These are phyloP conservation scores for Fraxinus ornus DNA, from an alignment of 305 asterid genomes.

Conservation along the genomic window DNA sequence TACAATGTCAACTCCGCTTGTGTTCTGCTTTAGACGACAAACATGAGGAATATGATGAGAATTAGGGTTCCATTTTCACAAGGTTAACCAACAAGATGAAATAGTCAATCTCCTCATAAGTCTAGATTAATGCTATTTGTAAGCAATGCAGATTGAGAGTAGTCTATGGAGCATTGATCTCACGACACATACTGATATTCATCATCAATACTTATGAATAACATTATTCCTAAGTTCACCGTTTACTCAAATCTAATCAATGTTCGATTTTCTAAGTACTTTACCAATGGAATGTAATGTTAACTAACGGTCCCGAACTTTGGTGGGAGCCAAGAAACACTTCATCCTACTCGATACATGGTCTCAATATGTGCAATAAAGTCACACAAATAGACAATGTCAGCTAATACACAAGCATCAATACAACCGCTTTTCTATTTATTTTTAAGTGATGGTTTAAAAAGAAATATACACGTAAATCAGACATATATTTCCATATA, in stretches of 20 bases:
- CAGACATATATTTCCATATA: no score
- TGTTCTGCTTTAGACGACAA: not conserved
- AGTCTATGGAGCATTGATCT: no score
- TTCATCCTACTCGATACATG: not conserved
- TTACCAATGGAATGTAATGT: not conserved
- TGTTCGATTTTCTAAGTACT: not conserved
- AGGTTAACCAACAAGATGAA: not conserved
- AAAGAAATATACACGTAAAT: no score
- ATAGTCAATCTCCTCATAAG: not conserved
- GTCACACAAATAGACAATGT: no score
- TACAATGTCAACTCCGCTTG: not conserved
- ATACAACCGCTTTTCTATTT: no score
- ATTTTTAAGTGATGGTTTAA: no score
- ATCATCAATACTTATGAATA: not conserved
- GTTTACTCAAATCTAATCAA: not conserved
- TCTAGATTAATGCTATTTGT: not conserved
- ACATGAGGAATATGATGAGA: not conserved
- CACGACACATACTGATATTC: no score
- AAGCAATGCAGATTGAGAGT: not conserved
- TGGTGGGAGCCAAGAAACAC: not conserved
- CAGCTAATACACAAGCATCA: no score
- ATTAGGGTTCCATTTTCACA: not conserved
- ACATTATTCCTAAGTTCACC: not conserved
- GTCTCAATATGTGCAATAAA: no score
- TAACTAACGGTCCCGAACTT: not conserved